These are phyloP conservation scores for Heimioporus sp. DNA, from an alignment of 768 basidiomycete genomes.

Conservation along the genomic window DNA sequence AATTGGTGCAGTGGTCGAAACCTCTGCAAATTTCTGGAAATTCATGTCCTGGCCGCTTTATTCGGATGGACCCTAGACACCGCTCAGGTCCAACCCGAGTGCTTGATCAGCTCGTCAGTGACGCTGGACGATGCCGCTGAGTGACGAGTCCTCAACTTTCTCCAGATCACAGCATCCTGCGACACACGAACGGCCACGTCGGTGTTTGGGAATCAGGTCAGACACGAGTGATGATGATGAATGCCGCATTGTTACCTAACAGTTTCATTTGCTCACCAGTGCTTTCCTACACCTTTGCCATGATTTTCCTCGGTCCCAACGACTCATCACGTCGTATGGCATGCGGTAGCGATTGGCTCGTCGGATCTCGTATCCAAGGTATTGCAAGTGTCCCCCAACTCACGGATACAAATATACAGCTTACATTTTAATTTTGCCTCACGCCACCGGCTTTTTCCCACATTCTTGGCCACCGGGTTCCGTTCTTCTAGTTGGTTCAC, in stretches of 20 bases:
- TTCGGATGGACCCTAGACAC: too few relatives aligned
- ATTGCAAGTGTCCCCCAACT: constrained; percentile 2
- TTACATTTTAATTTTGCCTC: background rate
- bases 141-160: background rate
- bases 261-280: background rate
- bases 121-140: too few relatives aligned
- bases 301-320: background rate
- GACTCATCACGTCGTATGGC: too few relatives aligned
- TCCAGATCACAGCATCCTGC: constrained; percentile 1
- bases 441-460: constrained; percentile 13
- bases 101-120: too few relatives aligned
- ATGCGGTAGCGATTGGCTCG: too few relatives aligned
- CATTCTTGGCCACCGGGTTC: constrained; percentile 3
- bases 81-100: background rate
- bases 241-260: too few relatives aligned
- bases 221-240: too few relatives aligned
- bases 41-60: too few relatives aligned
- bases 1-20: too few relatives aligned
- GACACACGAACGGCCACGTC: background rate
- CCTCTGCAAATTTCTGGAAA: too few relatives aligned
- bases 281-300: background rate
- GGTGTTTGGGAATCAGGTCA: background rate
- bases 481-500: background rate
- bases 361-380: constrained; percentile 18
- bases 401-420: background rate